These are phyloP conservation scores for Sedum album DNA, from an alignment of 164 flowering plant genomes.

Conservation along the genomic window DNA sequence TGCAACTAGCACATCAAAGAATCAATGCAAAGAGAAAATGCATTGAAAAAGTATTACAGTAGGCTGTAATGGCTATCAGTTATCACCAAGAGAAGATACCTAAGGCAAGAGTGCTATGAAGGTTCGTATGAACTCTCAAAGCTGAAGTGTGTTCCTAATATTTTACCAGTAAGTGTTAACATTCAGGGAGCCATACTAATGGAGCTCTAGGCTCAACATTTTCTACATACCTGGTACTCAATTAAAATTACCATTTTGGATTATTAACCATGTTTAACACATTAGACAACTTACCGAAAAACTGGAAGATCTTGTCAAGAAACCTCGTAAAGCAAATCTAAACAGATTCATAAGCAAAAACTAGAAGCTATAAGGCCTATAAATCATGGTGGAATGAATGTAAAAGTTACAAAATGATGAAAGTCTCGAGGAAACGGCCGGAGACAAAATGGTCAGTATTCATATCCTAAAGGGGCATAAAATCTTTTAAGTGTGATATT, in stretches of 20 bases:
- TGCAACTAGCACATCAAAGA: too few species aligned
- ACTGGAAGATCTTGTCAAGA: neutral
- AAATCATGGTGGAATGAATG: neutral
- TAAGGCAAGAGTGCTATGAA: neutral
- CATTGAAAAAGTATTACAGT: too few species aligned
- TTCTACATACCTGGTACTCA: neutral
- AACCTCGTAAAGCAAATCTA: neutral
- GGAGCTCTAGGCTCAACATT: neutral
- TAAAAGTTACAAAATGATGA: neutral
- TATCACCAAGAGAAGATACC: neutral
- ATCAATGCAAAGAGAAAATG: too few species aligned
- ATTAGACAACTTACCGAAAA: neutral
- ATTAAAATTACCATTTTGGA: neutral
- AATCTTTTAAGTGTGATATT: conserved; percentile 1
- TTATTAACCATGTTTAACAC: neutral
- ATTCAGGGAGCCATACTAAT: neutral
- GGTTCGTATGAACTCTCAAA: neutral
- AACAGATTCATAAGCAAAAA: neutral
- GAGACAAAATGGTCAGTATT: conserved; percentile 4
- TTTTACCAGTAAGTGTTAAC: too few species aligned
- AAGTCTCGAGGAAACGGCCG: neutral
- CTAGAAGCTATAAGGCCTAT: neutral
- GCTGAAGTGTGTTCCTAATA: neutral
- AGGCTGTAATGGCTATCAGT: neutral
- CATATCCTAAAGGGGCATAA: conserved; percentile 1